phyloP scores from a whole-genome alignment of 2,329 filamentous ascomycete species.

The Colletotrichum navitas region DNA sequence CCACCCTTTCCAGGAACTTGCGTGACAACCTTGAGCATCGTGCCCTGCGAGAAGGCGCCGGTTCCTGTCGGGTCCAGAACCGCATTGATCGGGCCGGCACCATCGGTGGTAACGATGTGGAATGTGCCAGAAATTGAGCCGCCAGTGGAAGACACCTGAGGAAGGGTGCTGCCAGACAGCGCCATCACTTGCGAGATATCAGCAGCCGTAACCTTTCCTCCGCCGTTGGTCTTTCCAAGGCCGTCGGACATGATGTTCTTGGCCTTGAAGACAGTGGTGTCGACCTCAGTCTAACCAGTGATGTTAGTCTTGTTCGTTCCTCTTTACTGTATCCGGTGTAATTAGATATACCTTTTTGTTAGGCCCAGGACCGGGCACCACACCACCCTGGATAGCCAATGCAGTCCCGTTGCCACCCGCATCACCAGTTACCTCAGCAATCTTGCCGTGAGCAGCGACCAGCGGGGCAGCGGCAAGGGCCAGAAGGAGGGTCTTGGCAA shows the following conservation, averaged over 20 bases:
- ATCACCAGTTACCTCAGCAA: constrained; percentile 48
- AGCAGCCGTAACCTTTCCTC: constrained; percentile 53
- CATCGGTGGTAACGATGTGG: constrained; percentile 58
- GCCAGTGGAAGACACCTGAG: constrained; percentile 52
- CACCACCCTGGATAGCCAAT: constrained; percentile 53
- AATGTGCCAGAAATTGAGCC: constrained; percentile 53
- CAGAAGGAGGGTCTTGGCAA: constrained; percentile 42
- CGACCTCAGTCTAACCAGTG: constrained; percentile 53
- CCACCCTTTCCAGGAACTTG: constrained; percentile 54
- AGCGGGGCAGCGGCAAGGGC: constrained; percentile 46
- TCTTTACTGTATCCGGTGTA: not conserved
- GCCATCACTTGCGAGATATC: constrained; percentile 51
- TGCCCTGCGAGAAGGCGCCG: constrained; percentile 50
- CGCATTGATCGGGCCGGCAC: constrained; percentile 55
- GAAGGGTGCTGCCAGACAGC: constrained; percentile 54
- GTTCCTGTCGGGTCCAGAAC: constrained; percentile 55
- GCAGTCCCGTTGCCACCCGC: constrained; percentile 55
- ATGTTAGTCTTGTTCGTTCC: not conserved
- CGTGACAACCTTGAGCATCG: constrained; percentile 46
- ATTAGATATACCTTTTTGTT: constrained; percentile 49
- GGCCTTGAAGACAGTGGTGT: constrained; percentile 59
- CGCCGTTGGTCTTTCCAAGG: constrained; percentile 53
- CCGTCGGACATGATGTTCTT: constrained; percentile 53
- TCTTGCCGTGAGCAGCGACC: constrained; percentile 50
- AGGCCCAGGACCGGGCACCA: constrained; percentile 55